These are phyloP conservation scores for Mortierella sp. DNA, from an alignment of 371 early-diverging fungal genomes.

Conservation along the genomic window DNA sequence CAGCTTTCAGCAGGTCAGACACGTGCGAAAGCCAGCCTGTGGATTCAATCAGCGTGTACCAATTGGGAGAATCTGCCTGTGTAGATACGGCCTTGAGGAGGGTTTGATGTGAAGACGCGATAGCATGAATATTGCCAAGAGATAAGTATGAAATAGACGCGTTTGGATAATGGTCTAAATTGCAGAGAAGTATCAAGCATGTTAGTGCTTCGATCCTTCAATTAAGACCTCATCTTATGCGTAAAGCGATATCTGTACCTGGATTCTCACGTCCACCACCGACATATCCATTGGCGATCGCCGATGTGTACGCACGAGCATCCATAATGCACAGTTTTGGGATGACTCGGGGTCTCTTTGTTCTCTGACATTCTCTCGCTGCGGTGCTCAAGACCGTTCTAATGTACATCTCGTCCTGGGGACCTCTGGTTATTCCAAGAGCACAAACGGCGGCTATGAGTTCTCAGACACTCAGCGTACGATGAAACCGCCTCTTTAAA, in stretches of 20 bases:
- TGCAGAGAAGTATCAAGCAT: conserved; percentile 1
- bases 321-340: conserved; percentile 58
- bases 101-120: conserved; percentile 46
- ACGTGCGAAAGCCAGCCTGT: conserved; percentile 56
- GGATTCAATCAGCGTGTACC: conserved; percentile 50
- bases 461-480: too few relatives aligned
- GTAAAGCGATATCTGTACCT: too few relatives aligned
- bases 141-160: conserved; percentile 50
- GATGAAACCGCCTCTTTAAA: too few relatives aligned
- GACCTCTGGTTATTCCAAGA: too few relatives aligned
- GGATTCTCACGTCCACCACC: conserved; percentile 58
- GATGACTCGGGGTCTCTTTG: not conserved
- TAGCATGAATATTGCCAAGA: conserved; percentile 54
- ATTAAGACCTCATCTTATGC: too few relatives aligned
- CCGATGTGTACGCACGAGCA: conserved; percentile 53
- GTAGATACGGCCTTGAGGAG: conserved; percentile 51
- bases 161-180: conserved; percentile 55
- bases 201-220: too few relatives aligned
- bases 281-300: conserved; percentile 49
- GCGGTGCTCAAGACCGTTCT: conserved; percentile 38
- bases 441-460: too few relatives aligned
- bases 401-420: conserved; percentile 40
- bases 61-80: conserved; percentile 47
- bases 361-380: conserved; percentile 12
- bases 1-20: conserved; percentile 54